Percentiles rank a stretch among this genome's conserved stretches.
Evolutionary conservation across 208 protist species (phyloP).

Genomic region (Leishmania guyanensis): DNA sequence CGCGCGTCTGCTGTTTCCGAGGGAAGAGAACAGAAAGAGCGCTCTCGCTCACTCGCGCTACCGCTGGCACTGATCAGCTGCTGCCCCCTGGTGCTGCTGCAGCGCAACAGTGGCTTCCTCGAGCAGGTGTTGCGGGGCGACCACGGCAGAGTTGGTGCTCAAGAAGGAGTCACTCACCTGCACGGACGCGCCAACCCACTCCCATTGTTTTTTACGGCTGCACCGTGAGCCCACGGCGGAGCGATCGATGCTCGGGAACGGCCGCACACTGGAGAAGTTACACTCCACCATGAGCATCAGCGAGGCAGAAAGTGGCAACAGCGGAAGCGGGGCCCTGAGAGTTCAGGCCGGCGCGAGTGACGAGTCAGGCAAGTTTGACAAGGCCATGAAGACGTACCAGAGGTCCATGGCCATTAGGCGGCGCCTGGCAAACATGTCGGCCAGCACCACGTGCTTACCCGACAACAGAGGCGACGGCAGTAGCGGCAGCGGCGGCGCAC

Average conservation of each 20-base stretch:
- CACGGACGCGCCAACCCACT: background rate
- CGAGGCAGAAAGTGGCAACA: background rate
- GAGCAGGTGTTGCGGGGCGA: background rate
- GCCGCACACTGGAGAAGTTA: background rate
- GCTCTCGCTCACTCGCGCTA: too few relatives aligned
- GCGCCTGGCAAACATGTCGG: conserved; percentile 4
- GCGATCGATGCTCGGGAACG: background rate
- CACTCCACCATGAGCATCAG: background rate
- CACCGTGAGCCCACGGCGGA: background rate
- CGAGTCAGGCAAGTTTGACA: conserved; percentile 18
- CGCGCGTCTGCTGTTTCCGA: too few relatives aligned
- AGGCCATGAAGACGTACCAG: conserved; percentile 22
- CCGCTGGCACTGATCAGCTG: background rate
- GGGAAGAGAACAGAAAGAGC: too few relatives aligned
- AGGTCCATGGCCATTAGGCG: conserved; percentile 21
- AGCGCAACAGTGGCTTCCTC: background rate
- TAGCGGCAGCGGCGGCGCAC: background rate
- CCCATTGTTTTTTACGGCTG: background rate
- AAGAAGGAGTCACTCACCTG: background rate
- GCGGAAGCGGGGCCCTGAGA: background rate
- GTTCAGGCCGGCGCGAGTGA: background rate
- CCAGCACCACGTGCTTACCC: background rate
- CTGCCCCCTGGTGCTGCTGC: background rate
- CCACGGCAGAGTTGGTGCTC: background rate
- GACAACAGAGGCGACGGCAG: background rate